Percentiles rank a stretch among this genome's conserved stretches.
Evolutionary conservation across 352 stramenopile species (phyloP).

Genomic region (Phytophthora macrochlamydospora): DNA sequence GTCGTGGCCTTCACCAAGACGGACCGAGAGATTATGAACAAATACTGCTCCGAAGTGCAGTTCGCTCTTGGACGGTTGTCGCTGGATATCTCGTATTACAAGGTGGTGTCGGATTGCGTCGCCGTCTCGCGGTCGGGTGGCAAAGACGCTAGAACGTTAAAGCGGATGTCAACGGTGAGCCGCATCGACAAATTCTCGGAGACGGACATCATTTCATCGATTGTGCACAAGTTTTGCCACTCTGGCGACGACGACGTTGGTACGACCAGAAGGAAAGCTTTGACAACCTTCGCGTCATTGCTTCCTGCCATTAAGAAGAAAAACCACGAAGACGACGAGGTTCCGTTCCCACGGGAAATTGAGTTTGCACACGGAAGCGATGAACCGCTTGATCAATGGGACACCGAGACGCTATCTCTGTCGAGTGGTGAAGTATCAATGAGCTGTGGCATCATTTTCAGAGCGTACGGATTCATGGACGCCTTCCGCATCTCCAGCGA

Average conservation of each 20-base stretch:
- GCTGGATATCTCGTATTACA: conserved; percentile 83
- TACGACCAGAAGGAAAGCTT: conserved; percentile 17
- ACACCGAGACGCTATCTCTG: conserved; percentile 46
- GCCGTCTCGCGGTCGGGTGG: conserved; percentile 21
- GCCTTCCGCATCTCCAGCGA: conserved; percentile 56
- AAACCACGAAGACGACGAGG: conserved; percentile 50
- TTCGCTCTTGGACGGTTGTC: conserved; percentile 69
- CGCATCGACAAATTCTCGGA: conserved; percentile 46
- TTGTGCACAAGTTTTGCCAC: conserved; percentile 61
- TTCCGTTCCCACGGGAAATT: conserved; percentile 67
- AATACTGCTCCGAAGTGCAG: conserved; percentile 69
- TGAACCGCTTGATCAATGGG: conserved; percentile 62
- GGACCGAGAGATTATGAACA: conserved; percentile 62
- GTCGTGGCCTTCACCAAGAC: conserved; percentile 73
- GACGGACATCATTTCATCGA: conserved; percentile 66
- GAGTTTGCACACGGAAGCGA: conserved; percentile 39
- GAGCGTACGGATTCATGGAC: conserved; percentile 61
- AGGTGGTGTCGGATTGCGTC: conserved; percentile 59
- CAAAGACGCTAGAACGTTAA: conserved; percentile 10
- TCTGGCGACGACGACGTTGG: conserved; percentile 11
- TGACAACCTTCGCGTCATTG: conserved; percentile 26
- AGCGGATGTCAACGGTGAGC: conserved; percentile 21
- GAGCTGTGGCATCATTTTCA: conserved; percentile 50
- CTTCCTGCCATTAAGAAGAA: conserved; percentile 48
- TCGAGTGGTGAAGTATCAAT: conserved; percentile 47